These are phyloP conservation scores for Septoria petroselini DNA, from an alignment of 2,329 filamentous ascomycete species.

Conservation along the genomic window DNA sequence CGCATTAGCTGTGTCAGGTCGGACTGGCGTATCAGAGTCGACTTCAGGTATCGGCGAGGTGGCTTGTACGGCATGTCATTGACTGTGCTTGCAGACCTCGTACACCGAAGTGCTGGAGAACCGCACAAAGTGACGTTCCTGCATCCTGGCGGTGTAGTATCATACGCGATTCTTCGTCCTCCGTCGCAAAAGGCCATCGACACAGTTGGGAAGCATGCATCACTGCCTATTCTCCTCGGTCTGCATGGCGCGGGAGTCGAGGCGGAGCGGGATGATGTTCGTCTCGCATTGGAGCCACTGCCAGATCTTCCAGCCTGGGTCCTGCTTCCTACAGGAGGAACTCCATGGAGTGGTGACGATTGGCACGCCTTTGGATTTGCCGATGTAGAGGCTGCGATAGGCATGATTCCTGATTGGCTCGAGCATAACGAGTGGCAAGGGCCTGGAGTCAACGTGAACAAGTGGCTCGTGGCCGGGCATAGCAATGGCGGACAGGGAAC, in stretches of 20 bases:
- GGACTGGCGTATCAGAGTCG: slow-evolving; percentile 15
- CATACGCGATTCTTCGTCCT: slow-evolving; percentile 57
- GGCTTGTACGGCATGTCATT: slow-evolving; percentile 14
- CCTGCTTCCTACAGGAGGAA: slow-evolving; percentile 56
- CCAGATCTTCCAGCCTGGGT: slow-evolving; percentile 56
- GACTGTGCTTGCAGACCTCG: slow-evolving; percentile 13
- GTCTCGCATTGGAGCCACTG: slow-evolving; percentile 49
- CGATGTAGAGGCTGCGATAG: slow-evolving; percentile 54
- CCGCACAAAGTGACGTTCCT: slow-evolving; percentile 55
- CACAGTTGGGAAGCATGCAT: slow-evolving; percentile 23
- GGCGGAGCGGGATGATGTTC: slow-evolving; percentile 48
- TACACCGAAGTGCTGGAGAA: slow-evolving; percentile 27
- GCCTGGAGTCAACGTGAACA: slow-evolving; percentile 44
- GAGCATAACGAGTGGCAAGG: slow-evolving; percentile 48
- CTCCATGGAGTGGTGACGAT: slow-evolving; percentile 59
- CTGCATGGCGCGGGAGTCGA: slow-evolving; percentile 59
- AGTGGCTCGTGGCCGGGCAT: slow-evolving; percentile 56
- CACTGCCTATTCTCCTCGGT: slow-evolving; percentile 50
- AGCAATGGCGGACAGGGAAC: slow-evolving; percentile 61
- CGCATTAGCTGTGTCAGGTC: slow-evolving; percentile 32
- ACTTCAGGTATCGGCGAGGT: slow-evolving; percentile 21
- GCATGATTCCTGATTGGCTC: slow-evolving; percentile 53
- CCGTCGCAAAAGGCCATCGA: slow-evolving; percentile 45
- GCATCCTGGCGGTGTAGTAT: slow-evolving; percentile 54
- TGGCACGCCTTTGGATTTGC: slow-evolving; percentile 60